phyloP scores from a whole-genome alignment of 129 eudicot genomes.

The Centaurea solstitialis region DNA sequence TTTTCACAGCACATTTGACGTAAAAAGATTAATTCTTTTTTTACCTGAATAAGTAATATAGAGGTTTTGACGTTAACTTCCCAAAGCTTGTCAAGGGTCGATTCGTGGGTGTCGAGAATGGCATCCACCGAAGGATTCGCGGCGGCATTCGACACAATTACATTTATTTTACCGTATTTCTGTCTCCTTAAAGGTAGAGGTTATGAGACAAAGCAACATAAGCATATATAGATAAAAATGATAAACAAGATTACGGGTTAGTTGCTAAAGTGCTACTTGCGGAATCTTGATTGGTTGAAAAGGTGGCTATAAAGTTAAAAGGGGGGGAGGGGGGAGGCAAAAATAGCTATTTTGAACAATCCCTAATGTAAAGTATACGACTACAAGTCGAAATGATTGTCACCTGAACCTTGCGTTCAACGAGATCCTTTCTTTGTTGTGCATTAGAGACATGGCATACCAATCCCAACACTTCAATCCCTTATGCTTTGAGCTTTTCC shows the following conservation, averaged over 20 bases:
- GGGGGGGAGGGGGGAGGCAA: too few species aligned
- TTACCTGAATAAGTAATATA: slow-evolving; percentile 78
- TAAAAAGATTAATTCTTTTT: background rate
- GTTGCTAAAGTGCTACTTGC: background rate
- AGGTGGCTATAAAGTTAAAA: too few species aligned
- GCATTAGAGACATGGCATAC: slow-evolving; percentile 90
- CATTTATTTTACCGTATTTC: slow-evolving; percentile 87
- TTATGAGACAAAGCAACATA: slow-evolving; percentile 10
- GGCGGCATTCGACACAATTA: slow-evolving; percentile 91
- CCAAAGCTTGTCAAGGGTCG: slow-evolving; percentile 89
- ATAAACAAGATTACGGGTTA: background rate
- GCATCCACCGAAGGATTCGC: slow-evolving; percentile 70
- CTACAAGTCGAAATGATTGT: background rate
- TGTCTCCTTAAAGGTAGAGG: slow-evolving; percentile 25
- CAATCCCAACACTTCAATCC: slow-evolving; percentile 73
- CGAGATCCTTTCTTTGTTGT: slow-evolving; percentile 73
- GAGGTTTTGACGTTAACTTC: slow-evolving; percentile 85
- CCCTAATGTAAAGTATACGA: background rate
- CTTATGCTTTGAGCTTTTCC: slow-evolving; percentile 60
- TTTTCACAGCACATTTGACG: background rate
- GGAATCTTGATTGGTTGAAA: too few species aligned
- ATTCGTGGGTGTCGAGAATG: slow-evolving; percentile 70
- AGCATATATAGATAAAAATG: background rate
- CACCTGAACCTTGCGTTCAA: slow-evolving; percentile 72
- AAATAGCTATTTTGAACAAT: too few species aligned